phyloP scores from a whole-genome alignment of 2,329 filamentous ascomycete species.

The Ophiostoma australiae region DNA sequence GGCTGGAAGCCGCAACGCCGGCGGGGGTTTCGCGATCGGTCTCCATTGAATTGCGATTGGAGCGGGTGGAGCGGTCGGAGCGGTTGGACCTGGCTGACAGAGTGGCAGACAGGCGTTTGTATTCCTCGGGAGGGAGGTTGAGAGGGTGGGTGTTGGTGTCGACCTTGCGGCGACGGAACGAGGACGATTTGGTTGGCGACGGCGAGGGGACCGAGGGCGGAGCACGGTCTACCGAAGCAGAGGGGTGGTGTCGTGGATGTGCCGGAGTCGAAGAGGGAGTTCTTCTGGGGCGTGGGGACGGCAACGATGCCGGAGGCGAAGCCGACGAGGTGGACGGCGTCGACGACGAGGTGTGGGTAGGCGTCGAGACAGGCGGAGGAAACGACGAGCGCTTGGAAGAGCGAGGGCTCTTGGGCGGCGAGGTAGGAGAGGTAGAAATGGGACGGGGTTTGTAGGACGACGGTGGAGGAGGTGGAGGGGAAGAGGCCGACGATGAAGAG shows the following conservation, averaged over 20 bases:
- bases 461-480: constrained; percentile 13
- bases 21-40: constrained; percentile 62
- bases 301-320: constrained; percentile 16
- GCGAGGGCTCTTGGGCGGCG: constrained; percentile 5
- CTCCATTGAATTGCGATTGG: constrained; percentile 65
- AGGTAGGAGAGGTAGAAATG: constrained; percentile 5
- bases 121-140: constrained; percentile 84
- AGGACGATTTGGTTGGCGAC: constrained; percentile 39
- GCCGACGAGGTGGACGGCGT: constrained; percentile 8
- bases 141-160: constrained; percentile 77
- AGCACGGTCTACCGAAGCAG: background rate
- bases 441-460: background rate
- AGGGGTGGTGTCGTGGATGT: constrained; percentile 7
- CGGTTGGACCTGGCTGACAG: constrained; percentile 43
- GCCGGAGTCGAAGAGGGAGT: constrained; percentile 5
- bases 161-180: constrained; percentile 49
- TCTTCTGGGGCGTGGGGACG: constrained; percentile 14
- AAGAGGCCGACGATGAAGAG: constrained; percentile 16
- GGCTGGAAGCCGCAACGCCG: constrained; percentile 30
- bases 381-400: constrained; percentile 8
- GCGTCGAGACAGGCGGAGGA: background rate
- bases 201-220: constrained; percentile 16
- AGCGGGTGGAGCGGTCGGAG: constrained; percentile 51
- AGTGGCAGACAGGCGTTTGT: constrained; percentile 61
- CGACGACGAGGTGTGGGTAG: constrained; percentile 15